Evolutionary conservation across 192 early-diverging fungal genomes (phyloP).

Genomic region (Spinellus fusiger): DNA sequence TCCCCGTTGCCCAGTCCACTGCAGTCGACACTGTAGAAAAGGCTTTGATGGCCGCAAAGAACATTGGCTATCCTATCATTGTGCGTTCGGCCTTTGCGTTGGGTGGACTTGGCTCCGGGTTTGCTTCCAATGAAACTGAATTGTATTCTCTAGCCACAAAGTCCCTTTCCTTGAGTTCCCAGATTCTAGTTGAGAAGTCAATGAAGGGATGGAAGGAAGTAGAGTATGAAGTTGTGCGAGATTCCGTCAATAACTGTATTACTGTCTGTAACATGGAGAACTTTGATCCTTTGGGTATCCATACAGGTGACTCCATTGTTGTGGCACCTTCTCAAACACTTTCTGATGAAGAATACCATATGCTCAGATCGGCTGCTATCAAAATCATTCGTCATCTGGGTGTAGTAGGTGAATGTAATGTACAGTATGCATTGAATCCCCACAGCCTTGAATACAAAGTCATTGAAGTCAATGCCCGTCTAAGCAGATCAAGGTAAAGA

Average conservation of each 20-base stretch:
- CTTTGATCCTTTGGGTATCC: conserved; percentile 97
- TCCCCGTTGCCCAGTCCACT: conserved; percentile 84
- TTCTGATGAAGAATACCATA: conserved; percentile 91
- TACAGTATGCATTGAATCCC: conserved; percentile 96
- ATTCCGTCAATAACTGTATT: conserved; percentile 95
- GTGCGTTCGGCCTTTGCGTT: conserved; percentile 91
- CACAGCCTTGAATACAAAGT: conserved; percentile 81
- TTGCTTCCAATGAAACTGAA: conserved; percentile 72
- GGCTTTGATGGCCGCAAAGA: conserved; percentile 74
- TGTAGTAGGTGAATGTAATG: conserved; percentile 97
- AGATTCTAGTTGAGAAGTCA: conserved; percentile 89
- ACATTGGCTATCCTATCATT: conserved; percentile 93
- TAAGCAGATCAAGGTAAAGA: conserved; percentile 55
- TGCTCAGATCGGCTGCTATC: conserved; percentile 92
- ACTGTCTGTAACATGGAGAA: conserved; percentile 99
- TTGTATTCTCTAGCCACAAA: conserved; percentile 76
- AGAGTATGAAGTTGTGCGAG: conserved; percentile 98
- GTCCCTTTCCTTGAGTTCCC: conserved; percentile 81
- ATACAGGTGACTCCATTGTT: conserved; percentile 99
- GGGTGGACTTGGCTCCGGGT: conserved; percentile 96
- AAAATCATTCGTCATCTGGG: conserved; percentile 94
- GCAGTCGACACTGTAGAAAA: conserved; percentile 85
- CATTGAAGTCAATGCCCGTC: conserved; percentile 97
- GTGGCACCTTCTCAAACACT: conserved; percentile 97
- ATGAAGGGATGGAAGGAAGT: conserved; percentile 99